A percentile compares a stretch with the other conserved stretches of the same genome.
These are phyloP conservation scores for Plantago lanceolata DNA, from an alignment of 305 asterid species.

Conservation along the genomic window DNA sequence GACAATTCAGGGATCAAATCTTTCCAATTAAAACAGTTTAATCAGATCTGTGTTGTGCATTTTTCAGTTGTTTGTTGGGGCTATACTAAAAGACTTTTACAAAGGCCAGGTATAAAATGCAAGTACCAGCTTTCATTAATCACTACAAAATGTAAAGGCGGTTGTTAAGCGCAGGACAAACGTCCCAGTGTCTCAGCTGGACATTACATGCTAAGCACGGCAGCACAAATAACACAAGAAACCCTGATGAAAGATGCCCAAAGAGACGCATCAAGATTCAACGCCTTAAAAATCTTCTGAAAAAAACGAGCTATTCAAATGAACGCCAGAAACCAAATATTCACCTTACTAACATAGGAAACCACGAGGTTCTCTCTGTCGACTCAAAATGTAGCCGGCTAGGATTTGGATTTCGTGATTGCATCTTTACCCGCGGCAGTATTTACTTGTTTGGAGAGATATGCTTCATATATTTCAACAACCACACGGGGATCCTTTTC, in stretches of 20 bases:
- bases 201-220: neutral
- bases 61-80: neutral
- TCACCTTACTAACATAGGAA: conserved; percentile 12
- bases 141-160: neutral
- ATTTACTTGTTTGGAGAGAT: conserved; percentile 75
- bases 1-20: too few species aligned
- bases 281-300: neutral
- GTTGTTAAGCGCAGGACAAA: neutral
- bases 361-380: neutral
- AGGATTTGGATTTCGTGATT: neutral
- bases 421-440: conserved; percentile 66
- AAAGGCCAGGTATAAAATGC: neutral
- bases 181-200: neutral
- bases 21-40: too few species aligned
- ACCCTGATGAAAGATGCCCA: neutral
- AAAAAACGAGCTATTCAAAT: conserved; percentile 16
- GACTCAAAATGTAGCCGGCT: neutral
- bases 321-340: conserved; percentile 16
- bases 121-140: neutral
- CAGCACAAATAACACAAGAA: neutral
- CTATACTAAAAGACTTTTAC: neutral
- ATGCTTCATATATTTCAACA: conserved; percentile 77
- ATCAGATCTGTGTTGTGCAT: neutral
- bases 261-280: neutral
- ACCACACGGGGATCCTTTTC: conserved; percentile 90